Percentiles rank a stretch among this genome's conserved stretches.
phyloP scores from a whole-genome alignment of 2,329 filamentous ascomycete genomes.

The Fusarium sp. region DNA sequence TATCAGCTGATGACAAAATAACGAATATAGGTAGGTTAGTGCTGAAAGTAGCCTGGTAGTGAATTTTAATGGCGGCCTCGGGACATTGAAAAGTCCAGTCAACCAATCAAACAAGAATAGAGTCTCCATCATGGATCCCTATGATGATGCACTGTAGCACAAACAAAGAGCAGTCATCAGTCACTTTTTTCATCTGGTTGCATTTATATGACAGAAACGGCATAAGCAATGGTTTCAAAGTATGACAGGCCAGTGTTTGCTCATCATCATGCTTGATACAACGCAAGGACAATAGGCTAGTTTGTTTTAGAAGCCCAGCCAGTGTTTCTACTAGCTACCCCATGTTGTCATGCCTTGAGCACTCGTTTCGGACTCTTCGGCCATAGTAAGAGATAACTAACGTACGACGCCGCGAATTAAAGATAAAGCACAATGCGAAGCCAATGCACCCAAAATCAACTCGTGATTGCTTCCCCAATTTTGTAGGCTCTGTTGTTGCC shows the following conservation, averaged over 20 bases:
- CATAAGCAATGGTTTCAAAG: slow-evolving; percentile 13
- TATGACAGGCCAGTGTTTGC: slow-evolving; percentile 12
- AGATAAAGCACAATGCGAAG: slow-evolving; percentile 10
- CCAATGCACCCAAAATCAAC: neutral
- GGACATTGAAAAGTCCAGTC: neutral
- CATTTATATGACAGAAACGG: slow-evolving; percentile 2
- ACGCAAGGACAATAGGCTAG: slow-evolving; percentile 7
- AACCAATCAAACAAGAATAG: slow-evolving; percentile 3
- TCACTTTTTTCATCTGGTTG: neutral
- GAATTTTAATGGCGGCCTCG: neutral
- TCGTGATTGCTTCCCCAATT: slow-evolving; percentile 8
- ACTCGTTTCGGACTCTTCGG: slow-evolving; percentile 25
- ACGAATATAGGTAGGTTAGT: too few relatives aligned
- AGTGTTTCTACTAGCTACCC: slow-evolving; percentile 30
- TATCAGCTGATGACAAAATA: too few relatives aligned
- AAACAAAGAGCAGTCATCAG: neutral
- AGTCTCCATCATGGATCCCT: slow-evolving; percentile 24
- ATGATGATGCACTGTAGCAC: slow-evolving; percentile 29
- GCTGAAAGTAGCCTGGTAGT: neutral
- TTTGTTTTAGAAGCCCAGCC: slow-evolving; percentile 26
- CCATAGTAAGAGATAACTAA: slow-evolving; percentile 3
- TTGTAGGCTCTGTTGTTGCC: neutral
- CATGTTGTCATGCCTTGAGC: slow-evolving; percentile 21
- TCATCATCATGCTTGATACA: slow-evolving; percentile 12
- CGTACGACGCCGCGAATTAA: slow-evolving; percentile 13